Percentiles rank a stretch among this genome's conserved stretches.
phyloP scores from a whole-genome alignment of 1,284 basidiomycete species.

The Gymnopus androsaceus region DNA sequence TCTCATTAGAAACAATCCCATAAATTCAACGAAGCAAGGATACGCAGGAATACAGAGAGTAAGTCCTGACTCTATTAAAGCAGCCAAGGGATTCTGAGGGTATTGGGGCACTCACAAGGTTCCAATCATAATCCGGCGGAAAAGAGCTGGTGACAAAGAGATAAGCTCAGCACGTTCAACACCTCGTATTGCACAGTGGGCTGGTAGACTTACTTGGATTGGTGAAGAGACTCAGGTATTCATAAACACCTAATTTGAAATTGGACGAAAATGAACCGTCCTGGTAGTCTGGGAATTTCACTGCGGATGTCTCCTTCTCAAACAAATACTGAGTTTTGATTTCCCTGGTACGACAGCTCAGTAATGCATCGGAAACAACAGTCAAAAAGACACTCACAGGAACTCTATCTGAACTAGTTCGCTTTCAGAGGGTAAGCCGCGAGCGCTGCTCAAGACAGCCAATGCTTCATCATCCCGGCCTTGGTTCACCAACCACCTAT shows the following conservation, averaged over 20 bases:
- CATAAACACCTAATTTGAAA: slow-evolving; percentile 61
- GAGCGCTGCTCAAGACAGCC: slow-evolving; percentile 61
- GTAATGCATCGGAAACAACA: not conserved
- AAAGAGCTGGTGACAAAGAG: slow-evolving; percentile 45
- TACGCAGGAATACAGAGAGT: no score
- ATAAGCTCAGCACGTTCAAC: not conserved
- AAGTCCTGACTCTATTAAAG: no score
- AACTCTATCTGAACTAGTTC: slow-evolving; percentile 79
- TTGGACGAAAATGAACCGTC: slow-evolving; percentile 58
- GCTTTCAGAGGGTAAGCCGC: slow-evolving; percentile 55
- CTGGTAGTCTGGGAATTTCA: slow-evolving; percentile 65
- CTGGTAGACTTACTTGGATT: slow-evolving; percentile 44
- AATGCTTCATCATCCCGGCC: slow-evolving; percentile 77
- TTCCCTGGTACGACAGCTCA: slow-evolving; percentile 53
- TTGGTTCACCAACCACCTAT: slow-evolving; percentile 73
- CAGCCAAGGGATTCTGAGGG: no score
- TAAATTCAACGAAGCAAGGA: no score
- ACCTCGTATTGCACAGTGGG: not conserved
- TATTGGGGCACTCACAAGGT: slow-evolving; percentile 44
- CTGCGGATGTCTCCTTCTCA: slow-evolving; percentile 61
- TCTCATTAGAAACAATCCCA: no score
- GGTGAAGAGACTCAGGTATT: slow-evolving; percentile 57
- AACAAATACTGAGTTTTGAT: slow-evolving; percentile 79
- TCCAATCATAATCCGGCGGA: slow-evolving; percentile 62
- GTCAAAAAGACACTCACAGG: slow-evolving; percentile 47